Conservation (phyloP, 306 rosid species). For the Fagus sylvatica region DNA sequence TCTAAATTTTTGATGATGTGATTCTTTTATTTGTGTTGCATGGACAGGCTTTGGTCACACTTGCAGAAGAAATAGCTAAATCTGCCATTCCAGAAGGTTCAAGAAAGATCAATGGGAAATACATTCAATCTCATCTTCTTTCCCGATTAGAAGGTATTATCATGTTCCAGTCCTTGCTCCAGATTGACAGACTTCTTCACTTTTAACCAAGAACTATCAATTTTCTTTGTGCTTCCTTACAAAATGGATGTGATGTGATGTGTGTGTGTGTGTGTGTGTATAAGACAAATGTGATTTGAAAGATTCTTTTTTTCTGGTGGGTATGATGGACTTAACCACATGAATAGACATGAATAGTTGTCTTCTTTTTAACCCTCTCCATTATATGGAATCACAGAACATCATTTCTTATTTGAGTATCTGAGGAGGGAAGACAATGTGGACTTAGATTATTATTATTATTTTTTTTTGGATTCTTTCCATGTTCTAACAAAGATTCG, state of each 20-base stretch:
- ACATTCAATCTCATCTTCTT: constrained; percentile 86
- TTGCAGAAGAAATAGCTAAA: constrained; percentile 82
- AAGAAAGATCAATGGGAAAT: constrained; percentile 93
- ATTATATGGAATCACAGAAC: too few species aligned
- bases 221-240: not conserved
- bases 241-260: not conserved
- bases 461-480: not conserved
- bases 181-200: not conserved
- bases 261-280: not conserved
- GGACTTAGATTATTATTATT: not conserved
- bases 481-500: not conserved
- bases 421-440: not conserved
- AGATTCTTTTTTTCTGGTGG: not conserved
- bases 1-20: not conserved
- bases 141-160: constrained; percentile 70
- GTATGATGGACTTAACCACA: too few species aligned
- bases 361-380: too few species aligned
- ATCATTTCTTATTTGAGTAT: not conserved
- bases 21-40: constrained; percentile 18
- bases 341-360: too few species aligned
- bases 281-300: not conserved
- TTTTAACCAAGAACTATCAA: not conserved
- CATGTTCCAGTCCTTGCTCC: constrained; percentile 14
- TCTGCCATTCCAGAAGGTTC: constrained; percentile 66
- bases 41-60: constrained; percentile 64